Conservation (phyloP, 192 early-diverging fungal genomes). For the Entomortierella lignicola region DNA sequence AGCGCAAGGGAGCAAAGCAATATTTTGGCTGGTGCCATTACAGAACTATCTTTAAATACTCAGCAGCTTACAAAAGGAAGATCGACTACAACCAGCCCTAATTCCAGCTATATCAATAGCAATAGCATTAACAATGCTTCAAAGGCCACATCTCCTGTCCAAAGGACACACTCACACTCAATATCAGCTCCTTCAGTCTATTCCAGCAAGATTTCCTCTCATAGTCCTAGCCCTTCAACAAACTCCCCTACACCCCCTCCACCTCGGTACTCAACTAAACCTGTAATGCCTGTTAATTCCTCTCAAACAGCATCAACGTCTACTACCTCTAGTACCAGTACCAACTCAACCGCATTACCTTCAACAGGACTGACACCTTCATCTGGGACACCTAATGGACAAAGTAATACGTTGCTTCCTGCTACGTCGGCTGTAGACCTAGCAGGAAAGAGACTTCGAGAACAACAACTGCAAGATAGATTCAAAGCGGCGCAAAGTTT, state of each 20-base stretch:
- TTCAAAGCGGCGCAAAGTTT: slow-evolving; percentile 71
- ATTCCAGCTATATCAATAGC: background rate
- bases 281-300: slow-evolving; percentile 6
- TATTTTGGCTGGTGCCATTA: background rate
- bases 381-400: slow-evolving; percentile 1
- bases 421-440: slow-evolving; percentile 30
- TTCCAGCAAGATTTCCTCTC: slow-evolving; percentile 4
- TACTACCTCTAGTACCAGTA: background rate
- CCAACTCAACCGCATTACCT: background rate
- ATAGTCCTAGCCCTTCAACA: background rate
- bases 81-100: background rate
- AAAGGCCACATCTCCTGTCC: slow-evolving; percentile 9
- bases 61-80: slow-evolving; percentile 6
- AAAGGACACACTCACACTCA: slow-evolving; percentile 33
- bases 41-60: background rate
- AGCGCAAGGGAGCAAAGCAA: background rate
- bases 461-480: slow-evolving; percentile 69
- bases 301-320: background rate
- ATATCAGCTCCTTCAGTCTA: slow-evolving; percentile 26
- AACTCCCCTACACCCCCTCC: background rate
- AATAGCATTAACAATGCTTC: background rate
- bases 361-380: background rate
- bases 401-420: slow-evolving; percentile 6
- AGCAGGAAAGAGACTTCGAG: slow-evolving; percentile 59
- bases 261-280: slow-evolving; percentile 24